phyloP scores from a whole-genome alignment of 345 rosid species.

The Eutrema yunnanense region DNA sequence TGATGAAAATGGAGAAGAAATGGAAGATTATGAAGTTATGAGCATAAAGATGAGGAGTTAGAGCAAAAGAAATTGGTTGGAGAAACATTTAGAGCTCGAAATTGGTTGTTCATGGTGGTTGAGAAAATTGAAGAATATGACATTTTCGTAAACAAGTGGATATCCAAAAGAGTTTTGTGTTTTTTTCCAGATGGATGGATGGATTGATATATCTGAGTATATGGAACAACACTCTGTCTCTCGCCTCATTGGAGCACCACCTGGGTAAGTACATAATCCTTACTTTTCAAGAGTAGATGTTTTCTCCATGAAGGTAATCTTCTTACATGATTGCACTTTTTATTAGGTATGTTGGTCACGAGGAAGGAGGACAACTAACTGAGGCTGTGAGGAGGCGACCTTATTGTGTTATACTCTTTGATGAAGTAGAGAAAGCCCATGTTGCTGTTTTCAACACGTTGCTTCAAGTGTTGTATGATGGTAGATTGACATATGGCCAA shows the following conservation, averaged over 20 bases:
- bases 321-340: not conserved
- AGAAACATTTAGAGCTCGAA: no score
- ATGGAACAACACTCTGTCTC: conserved; percentile 88
- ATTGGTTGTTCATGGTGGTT: no score
- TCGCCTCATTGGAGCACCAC: conserved; percentile 82
- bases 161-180: no score
- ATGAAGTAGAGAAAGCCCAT: conserved; percentile 95
- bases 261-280: conserved; percentile 46
- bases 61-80: no score
- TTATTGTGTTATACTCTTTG: conserved; percentile 73
- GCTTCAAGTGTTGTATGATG: conserved; percentile 88
- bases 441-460: conserved; percentile 82
- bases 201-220: no score
- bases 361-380: conserved; percentile 91
- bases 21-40: no score
- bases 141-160: no score
- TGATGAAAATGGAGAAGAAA: no score
- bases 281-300: not conserved
- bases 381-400: conserved; percentile 92
- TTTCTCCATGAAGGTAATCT: not conserved
- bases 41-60: no score
- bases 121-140: no score
- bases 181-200: no score
- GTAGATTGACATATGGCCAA: conserved; percentile 85
- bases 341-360: conserved; percentile 82